phyloP scores from a whole-genome alignment of 202 grass and related monocot genomes.

The Dendrocalamus latiflorus region DNA sequence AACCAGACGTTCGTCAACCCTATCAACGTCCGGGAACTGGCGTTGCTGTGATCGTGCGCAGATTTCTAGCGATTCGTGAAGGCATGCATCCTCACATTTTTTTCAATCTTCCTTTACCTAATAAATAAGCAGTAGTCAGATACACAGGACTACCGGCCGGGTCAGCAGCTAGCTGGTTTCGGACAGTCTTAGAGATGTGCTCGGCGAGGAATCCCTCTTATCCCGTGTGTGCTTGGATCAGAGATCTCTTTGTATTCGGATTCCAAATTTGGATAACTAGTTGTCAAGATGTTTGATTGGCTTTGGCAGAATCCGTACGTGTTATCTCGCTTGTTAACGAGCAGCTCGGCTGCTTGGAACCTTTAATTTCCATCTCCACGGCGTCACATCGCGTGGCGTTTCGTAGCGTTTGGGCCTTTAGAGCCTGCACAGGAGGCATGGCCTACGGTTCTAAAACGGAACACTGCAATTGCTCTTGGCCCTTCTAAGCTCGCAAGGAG shows the following conservation, averaged over 20 bases:
- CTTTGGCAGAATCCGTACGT: no score
- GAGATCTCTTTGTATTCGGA: neutral
- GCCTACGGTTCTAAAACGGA: neutral
- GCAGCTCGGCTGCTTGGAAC: no score
- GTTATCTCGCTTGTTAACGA: no score
- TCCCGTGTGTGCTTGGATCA: neutral
- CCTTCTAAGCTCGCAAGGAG: no score
- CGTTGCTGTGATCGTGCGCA: conserved; percentile 5
- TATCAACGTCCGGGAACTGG: conserved; percentile 34
- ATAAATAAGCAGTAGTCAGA: conserved; percentile 21
- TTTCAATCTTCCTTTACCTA: no score
- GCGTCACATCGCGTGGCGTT: no score
- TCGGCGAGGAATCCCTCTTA: neutral
- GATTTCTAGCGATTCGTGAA: neutral
- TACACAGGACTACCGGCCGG: neutral
- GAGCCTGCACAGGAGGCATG: no score
- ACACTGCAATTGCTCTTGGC: neutral
- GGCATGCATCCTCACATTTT: no score
- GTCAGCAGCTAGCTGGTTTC: neutral
- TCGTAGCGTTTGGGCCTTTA: neutral
- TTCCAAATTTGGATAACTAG: no score
- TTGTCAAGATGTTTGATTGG: neutral
- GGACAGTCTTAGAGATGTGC: neutral
- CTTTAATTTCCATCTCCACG: no score
- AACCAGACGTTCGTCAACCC: conserved; percentile 30